These are phyloP conservation scores for Penicillium sp. DNA, from an alignment of 2,329 filamentous ascomycete species.

Conservation along the genomic window DNA sequence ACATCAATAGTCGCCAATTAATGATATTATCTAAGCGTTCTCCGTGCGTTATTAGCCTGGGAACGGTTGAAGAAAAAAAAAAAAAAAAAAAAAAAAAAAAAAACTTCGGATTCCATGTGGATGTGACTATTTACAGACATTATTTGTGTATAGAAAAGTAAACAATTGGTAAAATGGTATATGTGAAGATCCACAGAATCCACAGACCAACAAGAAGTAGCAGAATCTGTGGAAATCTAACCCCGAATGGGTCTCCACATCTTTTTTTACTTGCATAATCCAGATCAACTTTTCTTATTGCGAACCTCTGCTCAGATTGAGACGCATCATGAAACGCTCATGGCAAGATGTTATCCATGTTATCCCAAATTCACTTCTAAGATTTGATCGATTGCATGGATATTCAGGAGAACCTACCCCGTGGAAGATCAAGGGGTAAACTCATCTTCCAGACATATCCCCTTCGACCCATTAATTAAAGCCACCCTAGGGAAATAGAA, in stretches of 20 bases:
- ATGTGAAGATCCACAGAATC: neutral
- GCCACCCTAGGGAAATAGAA: slow-evolving; percentile 23
- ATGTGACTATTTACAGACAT: slow-evolving; percentile 1
- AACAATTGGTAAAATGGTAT: neutral
- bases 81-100: slow-evolving; percentile 1
- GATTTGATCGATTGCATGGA: slow-evolving; percentile 14
- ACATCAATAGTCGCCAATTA: slow-evolving; percentile 37
- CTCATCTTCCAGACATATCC: slow-evolving; percentile 11
- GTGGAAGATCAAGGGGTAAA: slow-evolving; percentile 14
- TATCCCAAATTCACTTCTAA: neutral
- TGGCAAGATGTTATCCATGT: slow-evolving; percentile 3
- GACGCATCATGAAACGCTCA: slow-evolving; percentile 19
- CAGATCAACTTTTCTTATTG: slow-evolving; percentile 7
- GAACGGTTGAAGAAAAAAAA: slow-evolving; percentile 2
- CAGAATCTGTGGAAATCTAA: neutral
- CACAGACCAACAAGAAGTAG: neutral
- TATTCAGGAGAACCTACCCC: slow-evolving; percentile 22
- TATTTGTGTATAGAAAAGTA: neutral
- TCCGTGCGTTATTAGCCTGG: slow-evolving; percentile 9
- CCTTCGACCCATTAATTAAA: slow-evolving; percentile 15
- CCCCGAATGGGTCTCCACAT: neutral
- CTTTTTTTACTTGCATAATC: slow-evolving; percentile 14
- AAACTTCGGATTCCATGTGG: neutral
- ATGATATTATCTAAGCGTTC: slow-evolving; percentile 17
- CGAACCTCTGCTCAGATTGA: slow-evolving; percentile 8